A percentile compares a stretch with the other conserved stretches of the same genome.
Conservation (phyloP, 768 basidiomycete species). For the Glaciozyma martinii region DNA sequence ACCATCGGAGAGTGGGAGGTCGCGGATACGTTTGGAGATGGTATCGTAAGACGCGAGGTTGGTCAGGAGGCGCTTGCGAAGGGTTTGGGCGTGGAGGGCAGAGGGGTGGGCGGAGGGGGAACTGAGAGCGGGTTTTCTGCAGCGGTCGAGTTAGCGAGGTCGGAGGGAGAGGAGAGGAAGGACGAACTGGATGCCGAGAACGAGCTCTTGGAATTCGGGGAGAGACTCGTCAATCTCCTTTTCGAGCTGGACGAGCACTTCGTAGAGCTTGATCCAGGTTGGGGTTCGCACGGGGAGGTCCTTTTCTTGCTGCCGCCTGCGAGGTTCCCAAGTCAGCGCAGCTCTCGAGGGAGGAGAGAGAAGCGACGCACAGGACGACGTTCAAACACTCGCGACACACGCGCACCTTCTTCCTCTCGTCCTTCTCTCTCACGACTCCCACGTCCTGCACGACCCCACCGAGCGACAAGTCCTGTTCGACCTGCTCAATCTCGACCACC, state of each 20-base stretch:
- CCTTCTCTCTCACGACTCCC: constrained; percentile 54
- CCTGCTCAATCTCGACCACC: constrained; percentile 36
- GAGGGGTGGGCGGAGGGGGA: constrained; percentile 42
- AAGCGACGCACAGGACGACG: constrained; percentile 60
- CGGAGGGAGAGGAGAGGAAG: constrained; percentile 26
- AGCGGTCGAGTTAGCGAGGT: constrained; percentile 32
- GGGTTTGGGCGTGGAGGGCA: constrained; percentile 51
- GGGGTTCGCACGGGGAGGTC: constrained; percentile 56
- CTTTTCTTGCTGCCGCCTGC: constrained; percentile 60
- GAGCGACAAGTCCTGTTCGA: constrained; percentile 35
- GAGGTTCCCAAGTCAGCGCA: constrained; percentile 59
- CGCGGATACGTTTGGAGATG: constrained; percentile 72
- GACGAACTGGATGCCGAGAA: constrained; percentile 59
- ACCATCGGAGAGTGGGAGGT: constrained; percentile 39
- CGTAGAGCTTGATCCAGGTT: constrained; percentile 60
- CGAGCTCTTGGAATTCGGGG: constrained; percentile 78
- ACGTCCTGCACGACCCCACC: constrained; percentile 46
- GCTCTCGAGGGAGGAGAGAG: constrained; percentile 42
- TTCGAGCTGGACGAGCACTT: constrained; percentile 66
- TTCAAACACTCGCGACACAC: constrained; percentile 77
- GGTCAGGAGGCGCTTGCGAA: constrained; percentile 72
- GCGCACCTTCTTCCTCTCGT: constrained; percentile 78
- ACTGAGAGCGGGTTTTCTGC: constrained; percentile 45
- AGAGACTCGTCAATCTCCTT: constrained; percentile 80
- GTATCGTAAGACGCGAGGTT: constrained; percentile 83